A percentile compares a stretch with the other conserved stretches of the same genome.
phyloP scores from a whole-genome alignment of 2,329 filamentous ascomycete genomes.

The Venturia asperata region DNA sequence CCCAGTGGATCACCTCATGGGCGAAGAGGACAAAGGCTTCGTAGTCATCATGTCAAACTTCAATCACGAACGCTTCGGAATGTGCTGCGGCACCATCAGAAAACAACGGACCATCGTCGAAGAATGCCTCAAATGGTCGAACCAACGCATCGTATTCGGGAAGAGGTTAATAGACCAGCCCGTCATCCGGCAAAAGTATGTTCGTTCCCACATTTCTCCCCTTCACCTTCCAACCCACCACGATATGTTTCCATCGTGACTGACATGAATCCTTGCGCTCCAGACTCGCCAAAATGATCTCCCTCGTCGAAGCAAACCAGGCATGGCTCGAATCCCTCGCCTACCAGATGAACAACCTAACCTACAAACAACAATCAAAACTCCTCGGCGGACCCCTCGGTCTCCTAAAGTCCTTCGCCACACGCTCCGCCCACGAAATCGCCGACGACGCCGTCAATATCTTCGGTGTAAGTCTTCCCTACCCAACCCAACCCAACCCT shows the following conservation, averaged over 20 bases:
- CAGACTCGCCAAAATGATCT: constrained; percentile 78
- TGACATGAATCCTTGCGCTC: no score
- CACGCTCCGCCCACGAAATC: constrained; percentile 71
- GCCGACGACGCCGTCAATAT: constrained; percentile 80
- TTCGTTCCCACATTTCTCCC: constrained; percentile 17
- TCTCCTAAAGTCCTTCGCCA: constrained; percentile 71
- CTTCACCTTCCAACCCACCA: no score
- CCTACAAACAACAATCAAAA: constrained; percentile 66
- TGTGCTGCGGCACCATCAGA: constrained; percentile 60
- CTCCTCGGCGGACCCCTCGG: constrained; percentile 75
- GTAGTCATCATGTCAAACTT: constrained; percentile 80
- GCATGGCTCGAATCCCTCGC: constrained; percentile 79
- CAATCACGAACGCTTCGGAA: constrained; percentile 78
- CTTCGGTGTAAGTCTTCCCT: constrained; percentile 67
- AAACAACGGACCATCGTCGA: constrained; percentile 64
- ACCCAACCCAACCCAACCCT: no score
- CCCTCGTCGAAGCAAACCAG: constrained; percentile 72
- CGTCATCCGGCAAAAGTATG: constrained; percentile 69
- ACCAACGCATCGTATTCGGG: constrained; percentile 77
- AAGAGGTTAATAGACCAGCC: constrained; percentile 78
- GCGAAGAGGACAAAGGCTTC: constrained; percentile 79
- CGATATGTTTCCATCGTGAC: no score
- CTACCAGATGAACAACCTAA: constrained; percentile 83
- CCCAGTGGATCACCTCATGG: constrained; percentile 68
- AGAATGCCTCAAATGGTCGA: constrained; percentile 81